Evolutionary conservation across 2,329 filamentous ascomycete genomes (phyloP).

Genomic region (Thermochaetoides dissita): DNA sequence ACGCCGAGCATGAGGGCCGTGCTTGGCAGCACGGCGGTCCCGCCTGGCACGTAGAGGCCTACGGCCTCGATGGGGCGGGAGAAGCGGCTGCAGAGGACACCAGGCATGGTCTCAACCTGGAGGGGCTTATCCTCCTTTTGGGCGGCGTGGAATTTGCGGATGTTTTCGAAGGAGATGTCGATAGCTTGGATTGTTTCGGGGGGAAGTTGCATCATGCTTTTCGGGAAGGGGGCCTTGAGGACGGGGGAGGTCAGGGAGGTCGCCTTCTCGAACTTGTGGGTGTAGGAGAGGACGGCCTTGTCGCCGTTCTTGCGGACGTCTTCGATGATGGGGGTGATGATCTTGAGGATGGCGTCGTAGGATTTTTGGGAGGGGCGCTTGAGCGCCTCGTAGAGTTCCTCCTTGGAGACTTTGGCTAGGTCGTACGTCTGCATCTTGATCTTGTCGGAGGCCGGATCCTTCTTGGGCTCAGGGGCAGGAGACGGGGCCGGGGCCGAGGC

Average conservation of each 20-base stretch:
- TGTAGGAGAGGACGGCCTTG: conserved; percentile 78
- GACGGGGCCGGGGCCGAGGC: conserved; percentile 21
- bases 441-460: conserved; percentile 25
- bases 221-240: conserved; percentile 74
- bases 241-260: conserved; percentile 82
- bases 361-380: conserved; percentile 88
- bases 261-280: conserved; percentile 95
- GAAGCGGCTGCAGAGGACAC: conserved; percentile 88
- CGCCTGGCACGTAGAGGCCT: conserved; percentile 90
- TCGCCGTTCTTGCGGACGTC: conserved; percentile 75
- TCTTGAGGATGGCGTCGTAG: conserved; percentile 82
- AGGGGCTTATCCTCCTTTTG: conserved; percentile 75
- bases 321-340: conserved; percentile 83
- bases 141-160: conserved; percentile 81
- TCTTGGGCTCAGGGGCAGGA: conserved; percentile 27
- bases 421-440: conserved; percentile 77
- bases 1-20: conserved; percentile 97
- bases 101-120: conserved; percentile 91
- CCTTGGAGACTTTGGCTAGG: conserved; percentile 46
- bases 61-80: conserved; percentile 84
- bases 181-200: conserved; percentile 84
- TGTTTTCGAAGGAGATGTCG: conserved; percentile 86
- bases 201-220: conserved; percentile 70
- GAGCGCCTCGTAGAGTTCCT: conserved; percentile 58
- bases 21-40: conserved; percentile 90